Base-by-base conservation (phyloP, 2,329 filamentous ascomycete species). In the Cercospora beticola region DNA sequence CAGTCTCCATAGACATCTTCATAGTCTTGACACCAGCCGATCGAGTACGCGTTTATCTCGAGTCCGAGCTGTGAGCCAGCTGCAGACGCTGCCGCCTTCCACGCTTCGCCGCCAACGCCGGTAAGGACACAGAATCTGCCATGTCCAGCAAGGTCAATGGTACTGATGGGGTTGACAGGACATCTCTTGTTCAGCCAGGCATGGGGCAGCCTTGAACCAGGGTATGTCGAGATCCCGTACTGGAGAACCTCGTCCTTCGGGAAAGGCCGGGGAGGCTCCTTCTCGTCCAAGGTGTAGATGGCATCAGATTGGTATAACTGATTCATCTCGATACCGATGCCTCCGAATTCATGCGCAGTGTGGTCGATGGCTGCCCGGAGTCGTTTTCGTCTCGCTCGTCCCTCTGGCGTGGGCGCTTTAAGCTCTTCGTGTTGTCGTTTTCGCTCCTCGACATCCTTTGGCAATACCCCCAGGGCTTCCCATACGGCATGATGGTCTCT, bases 1-100 rank as follows among this genome's bases (percentile, higher is more conserved):
- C 88, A 90, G 66, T 88, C 86, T 68, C 83, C 84, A 75, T 89
- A 90, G 0, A 87, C 81, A 74, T 90, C 88, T 74, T 89, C 84
- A 70, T 83, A 90, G 67, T 90, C 86, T 69, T 86, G 84, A 14
- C 82, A 79, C 78, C 82, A 87, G 0, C 88, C 88, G 70, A 90
- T 86, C 2, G 81, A 82, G 68, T 86, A 83, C 0, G 78, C 81
- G 3, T 80, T 81, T 31, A 90, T 80, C 7, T 80, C 76, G 0
- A 89, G 75, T 0, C 81, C 83, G 0, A 86, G 73, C 7, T 76
- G 70, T 18, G 77, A 71, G 0, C 75, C 70, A 2, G 85, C 81
- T 2, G 72, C 74, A 3, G 68, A 65, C 0, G 85, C 86, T 0
- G 87, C 87, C 0, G 68, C 64, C 63, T 82, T 84, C 87, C 87